phyloP scores from a whole-genome alignment of 768 basidiomycete genomes.

The Lactarius psammicola region DNA sequence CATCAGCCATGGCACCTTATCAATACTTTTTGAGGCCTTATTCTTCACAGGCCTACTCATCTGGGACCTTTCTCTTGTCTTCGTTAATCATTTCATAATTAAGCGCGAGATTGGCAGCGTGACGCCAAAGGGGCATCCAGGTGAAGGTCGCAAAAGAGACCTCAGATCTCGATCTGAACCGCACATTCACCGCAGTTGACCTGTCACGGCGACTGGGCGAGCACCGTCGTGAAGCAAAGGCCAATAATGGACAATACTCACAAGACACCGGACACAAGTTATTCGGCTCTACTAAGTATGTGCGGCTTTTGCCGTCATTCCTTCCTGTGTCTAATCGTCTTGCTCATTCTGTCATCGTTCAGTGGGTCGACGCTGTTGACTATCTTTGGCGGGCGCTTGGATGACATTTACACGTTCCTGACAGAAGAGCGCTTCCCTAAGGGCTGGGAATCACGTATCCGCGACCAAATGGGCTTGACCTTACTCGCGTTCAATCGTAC shows the following conservation, averaged over 20 bases:
- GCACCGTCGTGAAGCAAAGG: conserved; percentile 57
- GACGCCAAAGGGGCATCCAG: conserved; percentile 53
- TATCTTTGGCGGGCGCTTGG: conserved; percentile 64
- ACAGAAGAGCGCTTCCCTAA: conserved; percentile 67
- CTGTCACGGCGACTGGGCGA: conserved; percentile 56
- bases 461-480: conserved; percentile 57
- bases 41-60: conserved; percentile 36
- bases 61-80: conserved; percentile 53
- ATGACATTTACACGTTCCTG: conserved; percentile 54
- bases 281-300: conserved; percentile 69
- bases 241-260: conserved; percentile 56
- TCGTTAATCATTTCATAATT: conserved; percentile 52
- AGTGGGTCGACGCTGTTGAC: conserved; percentile 64
- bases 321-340: background rate
- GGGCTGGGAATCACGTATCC: conserved; percentile 64
- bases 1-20: conserved; percentile 14
- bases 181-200: conserved; percentile 53
- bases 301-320: conserved; percentile 10
- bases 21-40: conserved; percentile 1
- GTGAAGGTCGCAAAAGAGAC: conserved; percentile 38
- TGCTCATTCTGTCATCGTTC: background rate
- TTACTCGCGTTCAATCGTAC: conserved; percentile 52
- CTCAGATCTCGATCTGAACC: conserved; percentile 23
- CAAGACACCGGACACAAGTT: conserved; percentile 51
- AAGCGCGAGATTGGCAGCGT: conserved; percentile 53